Base-by-base conservation (phyloP, 371 early-diverging fungal species). In the Gilbertella persicaria region DNA sequence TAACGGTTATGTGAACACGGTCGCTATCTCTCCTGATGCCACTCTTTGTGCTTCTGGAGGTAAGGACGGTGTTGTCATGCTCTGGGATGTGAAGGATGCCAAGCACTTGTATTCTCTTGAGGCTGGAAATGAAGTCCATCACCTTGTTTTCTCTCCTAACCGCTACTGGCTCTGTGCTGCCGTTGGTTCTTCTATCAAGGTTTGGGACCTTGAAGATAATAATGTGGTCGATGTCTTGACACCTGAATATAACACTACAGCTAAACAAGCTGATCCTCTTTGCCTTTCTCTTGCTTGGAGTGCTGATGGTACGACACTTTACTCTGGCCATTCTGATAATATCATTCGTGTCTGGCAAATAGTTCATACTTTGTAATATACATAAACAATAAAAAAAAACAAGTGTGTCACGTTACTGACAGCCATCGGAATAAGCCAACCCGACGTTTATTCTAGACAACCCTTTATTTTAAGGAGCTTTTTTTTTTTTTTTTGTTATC, bases 131-230 rank as follows among this genome's bases (percentile, higher is more conserved):
- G 72, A 80, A 65, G 91, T 98, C 86, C 87, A 96, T 85, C 87
- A 94, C 68, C 83, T 98, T 43, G 87, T 86, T 76, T 98, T 98
- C 92, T 93, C 94, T 62, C 96, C 97, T 72, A 96, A 96, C 91
- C 90, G 97, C 56, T 97, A 96, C 95, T 98, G 99, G 99, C 86
- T 98, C 66, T 94, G 95, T 86, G 97, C 96, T 67, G 99, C 97
- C 76, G 96, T 96, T 65, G 82, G 84, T 59, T 76, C 83, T 50
- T 83, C 89, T 78, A 95, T 98, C 87, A 94, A 93, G 90, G 92
- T 98, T 84, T 97, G 97, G 97, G 97, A 98, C 76, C 82, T 97
- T 66, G 94, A 97, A 79, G 85, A 85, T 83, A 95, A 97, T 90
- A 81, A 85, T 37, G 75, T 94, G 59, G 95, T 96, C 44, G 92